Base-by-base conservation (phyloP, 371 early-diverging fungal genomes). In the Mortierella sp. region DNA sequence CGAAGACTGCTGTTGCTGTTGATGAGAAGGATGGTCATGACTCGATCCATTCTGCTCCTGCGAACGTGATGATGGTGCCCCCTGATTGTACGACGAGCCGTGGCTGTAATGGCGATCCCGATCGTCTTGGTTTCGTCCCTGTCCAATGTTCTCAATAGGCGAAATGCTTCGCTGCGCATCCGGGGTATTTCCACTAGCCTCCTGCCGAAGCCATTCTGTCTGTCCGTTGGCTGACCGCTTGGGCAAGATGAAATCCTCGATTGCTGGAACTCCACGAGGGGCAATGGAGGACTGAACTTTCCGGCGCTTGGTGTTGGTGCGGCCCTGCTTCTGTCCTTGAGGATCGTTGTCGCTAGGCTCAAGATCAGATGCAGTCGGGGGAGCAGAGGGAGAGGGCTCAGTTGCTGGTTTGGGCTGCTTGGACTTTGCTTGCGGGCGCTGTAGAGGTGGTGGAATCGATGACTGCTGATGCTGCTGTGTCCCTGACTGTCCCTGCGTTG, bases 241-340 rank as follows among this genome's bases (percentile, higher is more conserved):
- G 28, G 86, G 86, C 37, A 40, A 37, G 59, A 85, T 88, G 37
- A 71, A 81, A 59, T 87, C 85, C 44, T 87, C 83, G 53, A 83
- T 83, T n/a, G 76, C 70, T 3, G 88, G 82, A 2, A 84, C 85
- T 11, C 54, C 59, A 5, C 72, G 77, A 8, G 75, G 19, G 14
- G 71, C 77, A 40, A 67, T 79, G 24, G 69, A 51, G 0, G 34
- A 28, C 4, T 81, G 85, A 6, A 76, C 55, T 21, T 78, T 78
- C 43, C 81, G 61, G 16, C 85, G 78, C 51, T 82, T 82, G n/a
- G 79, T 59, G 34, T 78, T 46, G 16, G 75, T 69, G 11, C 50
- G 43, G n/a, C 73, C 77, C 26, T 70, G 69, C 54, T 70, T 77
- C 24, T 78, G 81, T 5, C 2, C 61, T 51, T 69, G 77, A 13